Evolutionary conservation across 208 protist genomes (phyloP), one percentile per base, ranked within the genome.

Genomic region (Wallacemonas sp.): DNA sequence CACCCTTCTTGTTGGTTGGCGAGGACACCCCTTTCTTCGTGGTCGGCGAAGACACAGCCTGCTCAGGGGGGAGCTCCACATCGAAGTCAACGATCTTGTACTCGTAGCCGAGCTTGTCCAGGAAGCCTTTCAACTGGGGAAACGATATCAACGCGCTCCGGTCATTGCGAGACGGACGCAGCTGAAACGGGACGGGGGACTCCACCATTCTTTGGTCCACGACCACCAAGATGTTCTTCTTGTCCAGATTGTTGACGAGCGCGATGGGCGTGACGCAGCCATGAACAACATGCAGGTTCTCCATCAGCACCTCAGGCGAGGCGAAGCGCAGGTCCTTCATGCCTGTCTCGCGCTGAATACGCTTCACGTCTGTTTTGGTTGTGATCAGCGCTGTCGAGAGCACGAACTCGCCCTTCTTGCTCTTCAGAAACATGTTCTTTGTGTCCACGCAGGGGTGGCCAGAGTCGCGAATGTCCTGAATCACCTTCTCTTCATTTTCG

Each of bases 351-450:
- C 74, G 81, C 76, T 93, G 80, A 34, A 95, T 74, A 19, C 24
- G 71, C 76, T 95, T 95, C 62, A 95, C 78, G 68, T 87, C 84
- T 6, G 88, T 97, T 46, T 72, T 74, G 17, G 86, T 95, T 26
- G 65, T 74, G 41, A 74, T 56, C 24, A 95, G 65, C 12, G 92
- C 86, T 3, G 81, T 83, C 14, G 86, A 72, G 36, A 97, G 67
- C 23, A 95, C 87, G 21, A 97, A 64, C 56, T 94, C 87, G 29
- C 73, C 76, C 78, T 97, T 97, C 76, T 94, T 95, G 74, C 85
- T 86, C 81, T 95, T 97, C 32, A 97, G 69, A 58, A 97, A 97
- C 61, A 97, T 81, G 54, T 83, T 94, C 75, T 93, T 95, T 33
- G 85, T 88, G 61, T 83, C 85, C 32, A 70, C 54, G 65, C 75